phyloP scores from a whole-genome alignment of 2,329 filamentous ascomycete species.

The Exophiala aquamarina region DNA sequence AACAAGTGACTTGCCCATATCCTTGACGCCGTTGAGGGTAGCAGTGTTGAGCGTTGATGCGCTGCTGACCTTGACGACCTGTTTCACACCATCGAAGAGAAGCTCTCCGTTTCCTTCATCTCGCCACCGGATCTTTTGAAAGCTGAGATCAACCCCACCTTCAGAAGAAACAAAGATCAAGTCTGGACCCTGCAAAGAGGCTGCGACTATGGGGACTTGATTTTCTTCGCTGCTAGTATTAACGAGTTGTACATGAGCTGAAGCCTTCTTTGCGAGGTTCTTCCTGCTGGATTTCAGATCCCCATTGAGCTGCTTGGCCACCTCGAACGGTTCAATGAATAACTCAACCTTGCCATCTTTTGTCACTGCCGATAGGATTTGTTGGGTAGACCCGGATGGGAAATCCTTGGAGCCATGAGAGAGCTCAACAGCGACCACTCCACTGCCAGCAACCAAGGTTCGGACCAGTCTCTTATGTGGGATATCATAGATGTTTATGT shows the following conservation, averaged over 20 bases:
- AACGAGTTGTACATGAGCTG: slow-evolving; percentile 46
- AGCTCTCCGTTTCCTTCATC: slow-evolving; percentile 45
- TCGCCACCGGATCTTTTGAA: slow-evolving; percentile 50
- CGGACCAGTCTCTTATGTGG: slow-evolving; percentile 43
- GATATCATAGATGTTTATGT: slow-evolving; percentile 51
- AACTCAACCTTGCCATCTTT: slow-evolving; percentile 50
- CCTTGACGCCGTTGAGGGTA: slow-evolving; percentile 54
- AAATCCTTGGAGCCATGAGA: slow-evolving; percentile 31
- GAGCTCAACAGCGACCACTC: slow-evolving; percentile 42
- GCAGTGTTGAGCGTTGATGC: slow-evolving; percentile 45
- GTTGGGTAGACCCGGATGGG: slow-evolving; percentile 30
- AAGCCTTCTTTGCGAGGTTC: slow-evolving; percentile 45
- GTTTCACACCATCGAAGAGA: slow-evolving; percentile 44
- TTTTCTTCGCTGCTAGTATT: slow-evolving; percentile 41
- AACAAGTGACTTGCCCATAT: slow-evolving; percentile 51
- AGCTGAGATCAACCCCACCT: slow-evolving; percentile 50
- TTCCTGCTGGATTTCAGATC: slow-evolving; percentile 30
- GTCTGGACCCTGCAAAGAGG: slow-evolving; percentile 46
- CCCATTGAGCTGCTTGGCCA: slow-evolving; percentile 32
- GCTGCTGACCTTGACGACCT: slow-evolving; percentile 45
- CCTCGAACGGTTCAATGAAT: slow-evolving; percentile 49
- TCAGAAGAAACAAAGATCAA: slow-evolving; percentile 50
- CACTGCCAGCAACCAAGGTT: slow-evolving; percentile 50
- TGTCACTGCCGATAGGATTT: slow-evolving; percentile 47
- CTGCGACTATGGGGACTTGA: slow-evolving; percentile 44